Evolutionary conservation across 768 basidiomycete genomes (phyloP), one percentile per base, ranked within the genome.

Genomic region (Boletus eberwhitei): DNA sequence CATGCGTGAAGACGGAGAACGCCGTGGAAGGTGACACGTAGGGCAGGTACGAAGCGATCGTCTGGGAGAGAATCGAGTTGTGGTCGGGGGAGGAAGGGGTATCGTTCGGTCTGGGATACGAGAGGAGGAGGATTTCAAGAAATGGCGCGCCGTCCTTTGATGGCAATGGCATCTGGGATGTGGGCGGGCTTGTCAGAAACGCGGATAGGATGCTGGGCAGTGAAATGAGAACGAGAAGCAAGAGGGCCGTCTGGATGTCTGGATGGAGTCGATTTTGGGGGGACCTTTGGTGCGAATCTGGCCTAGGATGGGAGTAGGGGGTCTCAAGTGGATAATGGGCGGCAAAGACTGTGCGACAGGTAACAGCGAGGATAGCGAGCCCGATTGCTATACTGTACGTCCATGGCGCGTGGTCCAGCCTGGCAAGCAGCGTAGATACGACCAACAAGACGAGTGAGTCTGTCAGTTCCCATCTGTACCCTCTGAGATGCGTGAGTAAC

Each of bases 1-100:
- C 66, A 46, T 77, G 76, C 4, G 73, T 75, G 59, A 76, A 78
- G 9, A 76, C 70, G 9, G 75, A 73, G 17, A 78, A 62, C 9
- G 56, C 26, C 2, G 59, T 62, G 41, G 70, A 61, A 6, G 68
- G 42, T 4, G 69, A 59, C 37, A 71, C 57, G 50, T 71, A 64
- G 5, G 75, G 76, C 3, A 74, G 21, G 54, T 71, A 75, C 36
- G 74, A 77, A 13, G 63, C 38, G 51, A 77, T 67, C 22, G 75
- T 77, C 11, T 65, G 64, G 8, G 65, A 65, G 49, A 78, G 67
- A 21, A 77, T 64, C 3, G 62, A 59, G 31, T 54, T 55, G 34
- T 60, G 40, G 3, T 52, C 35, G 13, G 45, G 21, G 4, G 67
- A 55, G 22, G 62, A 62, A 17, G 64, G 59, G 21, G 22, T n/a